Percentiles rank a stretch among this genome's conserved stretches.
Evolutionary conservation across 371 early-diverging fungal species (phyloP).

Genomic region (Mucor piriformis): DNA sequence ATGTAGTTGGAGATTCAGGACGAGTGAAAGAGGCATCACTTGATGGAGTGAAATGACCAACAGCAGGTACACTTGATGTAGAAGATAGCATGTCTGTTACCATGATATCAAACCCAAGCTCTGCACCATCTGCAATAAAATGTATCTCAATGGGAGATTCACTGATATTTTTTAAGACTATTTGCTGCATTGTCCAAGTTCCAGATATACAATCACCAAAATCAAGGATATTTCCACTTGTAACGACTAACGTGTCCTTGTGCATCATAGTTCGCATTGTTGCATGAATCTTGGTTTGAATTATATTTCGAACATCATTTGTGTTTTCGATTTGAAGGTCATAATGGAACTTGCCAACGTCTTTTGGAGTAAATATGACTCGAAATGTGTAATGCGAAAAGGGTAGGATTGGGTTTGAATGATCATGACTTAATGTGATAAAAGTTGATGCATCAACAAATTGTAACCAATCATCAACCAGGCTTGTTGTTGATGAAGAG

Average conservation of each 20-base stretch:
- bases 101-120: slow-evolving; percentile 52
- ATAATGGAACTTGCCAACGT: slow-evolving; percentile 79
- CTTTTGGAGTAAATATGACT: slow-evolving; percentile 77
- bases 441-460: slow-evolving; percentile 75
- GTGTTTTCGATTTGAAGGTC: slow-evolving; percentile 83
- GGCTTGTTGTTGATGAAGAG: slow-evolving; percentile 19
- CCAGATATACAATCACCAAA: slow-evolving; percentile 91
- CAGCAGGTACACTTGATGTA: not conserved
- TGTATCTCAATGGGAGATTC: slow-evolving; percentile 75
- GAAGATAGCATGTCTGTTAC: slow-evolving; percentile 1
- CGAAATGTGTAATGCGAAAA: slow-evolving; percentile 36
- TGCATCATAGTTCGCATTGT: slow-evolving; percentile 66
- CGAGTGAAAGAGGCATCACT: not conserved
- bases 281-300: slow-evolving; percentile 75
- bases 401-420: slow-evolving; percentile 58
- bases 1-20: slow-evolving; percentile 2
- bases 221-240: slow-evolving; percentile 72
- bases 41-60: not conserved
- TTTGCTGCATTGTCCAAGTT: slow-evolving; percentile 64
- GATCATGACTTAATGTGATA: slow-evolving; percentile 48
- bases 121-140: slow-evolving; percentile 69
- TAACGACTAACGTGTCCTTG: slow-evolving; percentile 70
- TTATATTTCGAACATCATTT: slow-evolving; percentile 77
- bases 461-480: slow-evolving; percentile 54
- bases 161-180: slow-evolving; percentile 79